Evolutionary conservation across 2,329 filamentous ascomycete species (phyloP), one percentile per base, ranked within the genome.

Genomic region (Sporothrix brunneoviolacea): DNA sequence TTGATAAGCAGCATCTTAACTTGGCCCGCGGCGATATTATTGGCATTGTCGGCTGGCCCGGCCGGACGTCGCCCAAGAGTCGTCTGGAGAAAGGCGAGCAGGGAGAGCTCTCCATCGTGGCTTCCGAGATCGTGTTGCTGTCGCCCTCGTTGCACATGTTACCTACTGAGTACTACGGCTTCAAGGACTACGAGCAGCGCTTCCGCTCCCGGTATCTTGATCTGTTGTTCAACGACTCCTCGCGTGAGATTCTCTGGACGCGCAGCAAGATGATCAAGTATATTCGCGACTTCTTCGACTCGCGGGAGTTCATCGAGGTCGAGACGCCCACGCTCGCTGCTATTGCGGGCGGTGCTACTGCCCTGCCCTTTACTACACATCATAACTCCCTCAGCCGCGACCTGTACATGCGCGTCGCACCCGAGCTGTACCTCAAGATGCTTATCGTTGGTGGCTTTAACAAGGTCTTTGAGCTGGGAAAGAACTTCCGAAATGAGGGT

Each of bases 321-420:
- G 89, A 97, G 72, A 98, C 93, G 0, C 91, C 93, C 5, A 96
- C 97, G 82, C 91, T 98, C 80, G 94, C 95, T 67, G 81, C 87
- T 62, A 95, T 95, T 64, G 90, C 93, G 27, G 94, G 93, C 60
- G 93, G 93, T 65, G 93, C 93, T 30, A 97, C 93, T 1, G 93
- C 93, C 53, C 90, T 87, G 73, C 93, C 93, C 5, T 98, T 98
- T 71, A 76, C 87, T 59, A 97, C 93, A 13, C 86, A 95, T 69
- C 93, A 97, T 75, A 98, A 98, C 69, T 93, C 97, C 48, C 79
- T 93, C 46, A 82, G 95, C 68, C 90, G 95, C 82, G 84, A 95
- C 61, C 84, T 98, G 68, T 97, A 86, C 71, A 86, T 98, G 80
- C 86, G 93, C 64, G 83, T 97, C 41, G 93, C 94, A 1, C 94